These are phyloP conservation scores for Saccharomycopsis phalli DNA, from an alignment of 1,139 yeast species.

Conservation along the genomic window DNA sequence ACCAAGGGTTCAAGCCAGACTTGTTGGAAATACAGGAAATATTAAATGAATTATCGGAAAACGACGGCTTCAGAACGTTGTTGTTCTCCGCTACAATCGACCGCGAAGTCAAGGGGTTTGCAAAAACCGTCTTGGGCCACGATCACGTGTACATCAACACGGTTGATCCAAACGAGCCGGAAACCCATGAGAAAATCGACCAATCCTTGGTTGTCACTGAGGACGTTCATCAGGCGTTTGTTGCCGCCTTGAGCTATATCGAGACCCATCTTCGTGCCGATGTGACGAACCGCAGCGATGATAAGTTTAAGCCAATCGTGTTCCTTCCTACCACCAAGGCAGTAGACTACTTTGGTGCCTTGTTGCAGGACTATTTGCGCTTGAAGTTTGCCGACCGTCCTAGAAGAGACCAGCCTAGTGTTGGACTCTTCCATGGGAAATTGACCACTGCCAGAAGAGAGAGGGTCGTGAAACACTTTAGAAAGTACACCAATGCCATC, in stretches of 20 bases:
- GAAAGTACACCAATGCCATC: conserved; percentile 42
- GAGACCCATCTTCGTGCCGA: conserved; percentile 24
- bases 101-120: conserved; percentile 54
- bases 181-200: conserved; percentile 66
- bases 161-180: conserved; percentile 64
- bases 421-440: conserved; percentile 55
- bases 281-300: conserved; percentile 20
- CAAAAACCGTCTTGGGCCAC: conserved; percentile 54
- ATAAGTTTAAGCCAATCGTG: conserved; percentile 61
- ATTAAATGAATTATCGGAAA: conserved; percentile 35
- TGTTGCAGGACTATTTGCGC: conserved; percentile 28
- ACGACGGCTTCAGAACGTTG: conserved; percentile 45
- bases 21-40: conserved; percentile 46
- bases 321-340: conserved; percentile 73
- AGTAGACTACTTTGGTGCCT: conserved; percentile 46
- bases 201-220: conserved; percentile 52
- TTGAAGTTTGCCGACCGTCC: conserved; percentile 12
- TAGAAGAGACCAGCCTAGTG: neutral
- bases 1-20: conserved; percentile 65
- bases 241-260: conserved; percentile 45
- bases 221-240: conserved; percentile 40
- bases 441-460: conserved; percentile 60
- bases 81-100: conserved; percentile 87
- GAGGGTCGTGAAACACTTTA: conserved; percentile 46
- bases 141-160: conserved; percentile 66